Percentiles rank a stretch among this genome's conserved stretches.
Evolutionary conservation across 2,329 filamentous ascomycete species (phyloP).

Genomic region (Trichoderma harzianum): DNA sequence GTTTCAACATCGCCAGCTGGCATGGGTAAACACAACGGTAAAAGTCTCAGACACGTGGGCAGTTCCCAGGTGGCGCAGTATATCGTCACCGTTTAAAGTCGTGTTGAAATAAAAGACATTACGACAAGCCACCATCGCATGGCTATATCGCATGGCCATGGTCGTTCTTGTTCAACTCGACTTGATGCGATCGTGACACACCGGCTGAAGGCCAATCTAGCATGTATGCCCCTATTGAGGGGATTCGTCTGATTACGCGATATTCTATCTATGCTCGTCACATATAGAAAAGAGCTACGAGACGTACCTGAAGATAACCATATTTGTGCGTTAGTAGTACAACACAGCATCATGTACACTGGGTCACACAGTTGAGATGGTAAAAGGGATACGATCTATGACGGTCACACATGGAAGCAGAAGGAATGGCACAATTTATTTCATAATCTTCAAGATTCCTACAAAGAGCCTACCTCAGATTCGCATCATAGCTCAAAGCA

Average conservation of each 20-base stretch:
- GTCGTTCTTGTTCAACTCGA: not conserved
- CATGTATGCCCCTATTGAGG: not conserved
- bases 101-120: not conserved
- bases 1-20: not conserved
- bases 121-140: not conserved
- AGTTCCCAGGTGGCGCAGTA: not conserved
- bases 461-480: not conserved
- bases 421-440: not conserved
- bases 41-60: conserved; percentile 4
- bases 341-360: not conserved
- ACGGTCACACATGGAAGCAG: not conserved
- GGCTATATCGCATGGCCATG: not conserved
- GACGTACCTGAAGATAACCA: too few species aligned
- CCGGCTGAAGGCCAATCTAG: not conserved
- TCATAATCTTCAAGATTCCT: not conserved
- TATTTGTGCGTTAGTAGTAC: not conserved
- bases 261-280: not conserved
- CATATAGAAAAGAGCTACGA: not conserved
- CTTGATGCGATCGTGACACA: not conserved
- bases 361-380: not conserved
- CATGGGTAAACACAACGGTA: not conserved
- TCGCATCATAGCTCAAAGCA: not conserved
- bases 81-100: not conserved
- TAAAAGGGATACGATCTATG: not conserved
- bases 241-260: not conserved